phyloP scores from a whole-genome alignment of 192 early-diverging fungal genomes.

The Backusella australiensis region DNA sequence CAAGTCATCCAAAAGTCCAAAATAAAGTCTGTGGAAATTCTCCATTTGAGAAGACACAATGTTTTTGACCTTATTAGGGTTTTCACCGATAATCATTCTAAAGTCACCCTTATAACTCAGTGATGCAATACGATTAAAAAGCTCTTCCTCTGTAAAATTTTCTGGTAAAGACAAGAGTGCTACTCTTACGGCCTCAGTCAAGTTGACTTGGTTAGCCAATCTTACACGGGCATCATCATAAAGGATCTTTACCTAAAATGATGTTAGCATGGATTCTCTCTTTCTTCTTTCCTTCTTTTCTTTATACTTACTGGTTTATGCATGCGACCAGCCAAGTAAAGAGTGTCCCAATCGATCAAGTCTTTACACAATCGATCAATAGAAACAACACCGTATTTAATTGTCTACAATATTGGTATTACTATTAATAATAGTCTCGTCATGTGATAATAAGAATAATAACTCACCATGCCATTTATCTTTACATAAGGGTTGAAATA shows the following conservation, averaged over 20 bases:
- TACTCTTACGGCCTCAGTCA: constrained; percentile 78
- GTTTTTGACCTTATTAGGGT: constrained; percentile 94
- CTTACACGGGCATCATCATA: constrained; percentile 71
- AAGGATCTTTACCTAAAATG: constrained; percentile 65
- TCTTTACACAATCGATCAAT: constrained; percentile 86
- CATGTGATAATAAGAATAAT: constrained; percentile 6
- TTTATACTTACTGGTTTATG: constrained; percentile 84
- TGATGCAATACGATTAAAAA: constrained; percentile 79
- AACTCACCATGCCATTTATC: constrained; percentile 78
- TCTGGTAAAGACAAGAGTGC: constrained; percentile 83
- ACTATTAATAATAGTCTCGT: neutral
- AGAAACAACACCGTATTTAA: constrained; percentile 98
- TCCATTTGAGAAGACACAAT: constrained; percentile 81
- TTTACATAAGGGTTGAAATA: constrained; percentile 96
- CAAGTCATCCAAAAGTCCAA: constrained; percentile 46
- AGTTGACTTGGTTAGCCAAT: constrained; percentile 81
- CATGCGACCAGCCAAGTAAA: constrained; percentile 95
- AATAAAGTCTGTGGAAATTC: constrained; percentile 58
- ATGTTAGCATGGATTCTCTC: too few species aligned
- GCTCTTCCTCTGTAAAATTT: constrained; percentile 75
- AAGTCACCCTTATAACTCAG: constrained; percentile 94
- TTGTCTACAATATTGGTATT: constrained; percentile 35
- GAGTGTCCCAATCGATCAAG: constrained; percentile 89
- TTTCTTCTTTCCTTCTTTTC: too few species aligned
- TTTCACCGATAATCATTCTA: constrained; percentile 89